phyloP scores from a whole-genome alignment of 2,329 filamentous ascomycete genomes.

The Xenoacremonium recifei region DNA sequence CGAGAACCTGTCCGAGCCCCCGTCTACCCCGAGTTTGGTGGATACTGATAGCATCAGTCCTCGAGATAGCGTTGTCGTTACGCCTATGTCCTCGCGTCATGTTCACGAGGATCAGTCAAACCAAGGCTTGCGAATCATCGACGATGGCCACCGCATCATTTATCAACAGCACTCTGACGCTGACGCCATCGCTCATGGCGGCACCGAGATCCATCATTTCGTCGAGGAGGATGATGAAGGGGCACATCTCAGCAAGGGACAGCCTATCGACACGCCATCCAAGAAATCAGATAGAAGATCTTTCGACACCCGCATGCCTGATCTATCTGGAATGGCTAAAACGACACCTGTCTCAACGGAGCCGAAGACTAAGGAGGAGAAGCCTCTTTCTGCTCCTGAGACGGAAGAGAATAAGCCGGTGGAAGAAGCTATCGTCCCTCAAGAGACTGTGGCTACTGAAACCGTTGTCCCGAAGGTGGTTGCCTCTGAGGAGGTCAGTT shows the following conservation, averaged over 20 bases:
- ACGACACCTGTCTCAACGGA: conserved; percentile 1
- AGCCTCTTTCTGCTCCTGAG: no score
- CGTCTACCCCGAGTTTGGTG: conserved; percentile 28
- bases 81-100: conserved; percentile 19
- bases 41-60: conserved; percentile 30
- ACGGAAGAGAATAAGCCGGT: conserved; percentile 5
- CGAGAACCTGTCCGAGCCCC: conserved; percentile 27
- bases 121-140: conserved; percentile 25
- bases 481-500: conserved; percentile 1
- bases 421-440: neutral
- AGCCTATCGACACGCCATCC: conserved; percentile 7
- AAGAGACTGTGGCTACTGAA: neutral
- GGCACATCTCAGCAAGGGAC: conserved; percentile 20
- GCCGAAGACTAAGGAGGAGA: neutral
- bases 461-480: neutral
- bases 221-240: conserved; percentile 21
- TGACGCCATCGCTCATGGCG: conserved; percentile 21
- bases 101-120: conserved; percentile 23
- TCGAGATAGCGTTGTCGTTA: conserved; percentile 25
- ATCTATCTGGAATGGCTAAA: conserved; percentile 13
- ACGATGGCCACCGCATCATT: conserved; percentile 26
- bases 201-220: conserved; percentile 21
- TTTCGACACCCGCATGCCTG: conserved; percentile 18
- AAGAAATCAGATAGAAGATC: conserved; percentile 10
- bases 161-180: conserved; percentile 24